Conservation (phyloP, 2,329 filamentous ascomycete species). For the Trichoderma arundinaceum region DNA sequence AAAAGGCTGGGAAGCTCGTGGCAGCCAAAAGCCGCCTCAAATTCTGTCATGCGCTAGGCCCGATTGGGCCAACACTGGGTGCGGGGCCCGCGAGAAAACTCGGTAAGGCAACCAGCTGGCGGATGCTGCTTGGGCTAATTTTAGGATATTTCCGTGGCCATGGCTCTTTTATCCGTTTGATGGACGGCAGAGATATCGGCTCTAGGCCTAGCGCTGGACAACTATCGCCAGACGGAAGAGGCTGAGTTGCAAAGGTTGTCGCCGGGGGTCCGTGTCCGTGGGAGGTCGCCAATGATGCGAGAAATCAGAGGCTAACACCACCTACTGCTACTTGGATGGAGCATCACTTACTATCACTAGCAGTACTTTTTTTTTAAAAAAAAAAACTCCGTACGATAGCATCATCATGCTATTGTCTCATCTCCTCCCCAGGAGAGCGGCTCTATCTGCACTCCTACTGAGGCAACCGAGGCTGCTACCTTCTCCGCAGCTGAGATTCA, state of each 20-base stretch:
- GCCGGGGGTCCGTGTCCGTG: background rate
- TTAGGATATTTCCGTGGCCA: background rate
- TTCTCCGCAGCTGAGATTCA: constrained; percentile 36
- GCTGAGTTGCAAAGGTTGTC: too few species aligned
- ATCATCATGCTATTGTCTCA: constrained; percentile 3
- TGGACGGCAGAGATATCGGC: background rate
- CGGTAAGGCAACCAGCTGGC: constrained; percentile 17
- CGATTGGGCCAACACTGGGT: constrained; percentile 13
- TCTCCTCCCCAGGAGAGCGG: constrained; percentile 10
- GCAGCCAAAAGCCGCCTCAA: constrained; percentile 28
- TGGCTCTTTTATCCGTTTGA: background rate
- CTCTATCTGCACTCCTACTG: background rate
- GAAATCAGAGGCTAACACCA: background rate
- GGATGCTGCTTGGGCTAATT: background rate
- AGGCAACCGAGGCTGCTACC: constrained; percentile 12
- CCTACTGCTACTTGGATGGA: too few species aligned
- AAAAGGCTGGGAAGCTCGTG: constrained; percentile 23
- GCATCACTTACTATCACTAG: too few species aligned
- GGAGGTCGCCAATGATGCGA: background rate
- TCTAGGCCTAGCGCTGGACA: background rate
- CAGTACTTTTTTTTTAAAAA: too few species aligned
- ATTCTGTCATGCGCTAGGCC: constrained; percentile 27
- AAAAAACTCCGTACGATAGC: too few species aligned
- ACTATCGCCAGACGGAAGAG: too few species aligned
- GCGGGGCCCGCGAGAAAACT: constrained; percentile 20